phyloP scores from a whole-genome alignment of 2,329 filamentous ascomycete genomes.

The Elsinoe ampelina region DNA sequence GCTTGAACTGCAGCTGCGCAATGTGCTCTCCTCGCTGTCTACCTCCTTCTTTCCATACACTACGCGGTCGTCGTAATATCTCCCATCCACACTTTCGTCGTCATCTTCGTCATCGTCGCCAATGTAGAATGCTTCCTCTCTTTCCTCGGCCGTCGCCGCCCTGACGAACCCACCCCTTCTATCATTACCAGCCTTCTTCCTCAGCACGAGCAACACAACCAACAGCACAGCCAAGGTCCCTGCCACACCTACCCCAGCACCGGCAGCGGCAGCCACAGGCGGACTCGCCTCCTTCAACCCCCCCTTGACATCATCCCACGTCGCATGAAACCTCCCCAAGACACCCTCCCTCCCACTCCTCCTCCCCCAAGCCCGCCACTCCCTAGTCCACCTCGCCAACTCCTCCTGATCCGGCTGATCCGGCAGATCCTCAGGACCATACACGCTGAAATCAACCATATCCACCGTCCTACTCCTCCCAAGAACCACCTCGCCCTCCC shows the following conservation, averaged over 20 bases:
- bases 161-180: not conserved
- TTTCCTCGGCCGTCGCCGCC: not conserved
- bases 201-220: not conserved
- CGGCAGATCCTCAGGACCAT: not conserved
- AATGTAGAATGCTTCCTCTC: not conserved
- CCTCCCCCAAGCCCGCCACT: not conserved
- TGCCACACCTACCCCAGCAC: not conserved
- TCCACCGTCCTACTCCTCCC: slow-evolving; percentile 16
- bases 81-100: not conserved
- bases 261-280: not conserved
- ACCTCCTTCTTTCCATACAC: not conserved
- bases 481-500: slow-evolving; percentile 16
- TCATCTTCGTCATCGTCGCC: not conserved
- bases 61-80: not conserved
- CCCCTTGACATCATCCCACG: slow-evolving; percentile 6
- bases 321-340: not conserved
- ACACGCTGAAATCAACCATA: slow-evolving; percentile 14
- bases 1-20: slow-evolving; percentile 1
- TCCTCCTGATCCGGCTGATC: not conserved
- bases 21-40: slow-evolving; percentile 2
- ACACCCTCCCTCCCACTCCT: not conserved
- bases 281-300: not conserved
- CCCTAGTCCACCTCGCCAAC: not conserved
- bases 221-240: not conserved
- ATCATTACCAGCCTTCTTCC: not conserved